A percentile compares a stretch with the other conserved stretches of the same genome.
phyloP scores from a whole-genome alignment of 2,329 filamentous ascomycete genomes.

The Aspergillus alliaceus region DNA sequence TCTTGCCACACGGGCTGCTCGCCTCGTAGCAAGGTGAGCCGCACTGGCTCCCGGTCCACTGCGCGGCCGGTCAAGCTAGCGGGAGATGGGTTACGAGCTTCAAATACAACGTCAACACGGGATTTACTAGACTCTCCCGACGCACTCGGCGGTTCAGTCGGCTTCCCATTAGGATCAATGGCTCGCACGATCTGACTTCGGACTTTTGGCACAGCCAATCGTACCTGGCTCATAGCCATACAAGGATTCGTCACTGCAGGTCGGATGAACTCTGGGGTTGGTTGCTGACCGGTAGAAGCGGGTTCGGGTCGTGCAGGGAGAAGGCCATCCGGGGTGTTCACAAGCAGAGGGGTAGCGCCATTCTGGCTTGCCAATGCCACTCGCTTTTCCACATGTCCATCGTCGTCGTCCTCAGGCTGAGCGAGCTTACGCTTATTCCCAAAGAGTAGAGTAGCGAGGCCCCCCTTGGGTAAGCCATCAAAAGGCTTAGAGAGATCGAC shows the following conservation, averaged over 20 bases:
- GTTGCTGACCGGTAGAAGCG: slow-evolving; percentile 60
- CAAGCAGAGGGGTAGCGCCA: slow-evolving; percentile 71
- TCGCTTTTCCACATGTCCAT: slow-evolving; percentile 60
- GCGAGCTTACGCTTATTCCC: slow-evolving; percentile 89
- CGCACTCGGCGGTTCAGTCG: slow-evolving; percentile 40
- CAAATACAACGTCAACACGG: slow-evolving; percentile 73
- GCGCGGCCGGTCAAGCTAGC: slow-evolving; percentile 59
- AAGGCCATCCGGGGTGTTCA: slow-evolving; percentile 74
- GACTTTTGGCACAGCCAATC: slow-evolving; percentile 84
- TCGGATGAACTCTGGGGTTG: slow-evolving; percentile 79
- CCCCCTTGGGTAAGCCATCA: slow-evolving; percentile 87
- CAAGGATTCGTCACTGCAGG: slow-evolving; percentile 84
- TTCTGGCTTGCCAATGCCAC: slow-evolving; percentile 60
- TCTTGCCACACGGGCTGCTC: slow-evolving; percentile 89
- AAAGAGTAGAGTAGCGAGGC: slow-evolving; percentile 78
- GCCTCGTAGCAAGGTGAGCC: slow-evolving; percentile 77
- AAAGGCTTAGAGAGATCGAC: slow-evolving; percentile 92
- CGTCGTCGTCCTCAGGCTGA: slow-evolving; percentile 73
- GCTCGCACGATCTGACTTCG: slow-evolving; percentile 79
- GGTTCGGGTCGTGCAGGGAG: slow-evolving; percentile 69
- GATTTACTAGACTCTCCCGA: slow-evolving; percentile 46
- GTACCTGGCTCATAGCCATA: slow-evolving; percentile 76
- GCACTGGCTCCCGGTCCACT: slow-evolving; percentile 75
- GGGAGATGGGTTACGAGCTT: slow-evolving; percentile 77
- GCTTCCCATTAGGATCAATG: slow-evolving; percentile 59